Conservation (phyloP, 208 protist species). For the Acanthamoeba royreba region DNA sequence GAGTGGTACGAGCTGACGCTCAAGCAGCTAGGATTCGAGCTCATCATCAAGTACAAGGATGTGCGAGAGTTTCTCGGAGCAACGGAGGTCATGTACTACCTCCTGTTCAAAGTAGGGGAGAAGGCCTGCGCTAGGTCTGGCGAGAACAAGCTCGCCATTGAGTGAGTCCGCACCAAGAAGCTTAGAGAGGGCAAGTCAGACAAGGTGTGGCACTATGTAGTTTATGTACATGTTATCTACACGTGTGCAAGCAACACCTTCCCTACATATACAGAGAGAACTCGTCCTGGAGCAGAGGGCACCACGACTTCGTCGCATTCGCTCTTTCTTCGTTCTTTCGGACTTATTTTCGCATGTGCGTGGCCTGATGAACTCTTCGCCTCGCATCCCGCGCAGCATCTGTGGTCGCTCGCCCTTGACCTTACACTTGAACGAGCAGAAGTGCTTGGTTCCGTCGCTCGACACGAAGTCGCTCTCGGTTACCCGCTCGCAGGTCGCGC, state of each 20-base stretch:
- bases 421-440: constrained; percentile 3
- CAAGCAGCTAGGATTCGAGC: constrained; percentile 25
- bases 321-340: background rate
- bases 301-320: background rate
- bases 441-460: background rate
- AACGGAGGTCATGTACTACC: constrained; percentile 38
- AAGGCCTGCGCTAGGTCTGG: background rate
- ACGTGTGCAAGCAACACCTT: background rate
- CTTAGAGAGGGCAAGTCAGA: too few species aligned
- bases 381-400: background rate
- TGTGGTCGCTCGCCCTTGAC: background rate
- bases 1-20: constrained; percentile 44
- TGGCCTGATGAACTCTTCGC: background rate
- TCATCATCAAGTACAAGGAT: constrained; percentile 35
- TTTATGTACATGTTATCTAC: background rate
- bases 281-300: background rate
- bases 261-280: background rate
- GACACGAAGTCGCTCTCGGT: constrained; percentile 9
- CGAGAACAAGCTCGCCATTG: too few species aligned
- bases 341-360: background rate
- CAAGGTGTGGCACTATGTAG: too few species aligned
- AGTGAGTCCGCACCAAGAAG: too few species aligned
- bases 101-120: constrained; percentile 21
- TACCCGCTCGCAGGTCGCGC: background rate
- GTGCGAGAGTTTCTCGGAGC: constrained; percentile 9